Evolutionary conservation across 345 rosid genomes (phyloP).

Genomic region (Corymbia maculata): DNA sequence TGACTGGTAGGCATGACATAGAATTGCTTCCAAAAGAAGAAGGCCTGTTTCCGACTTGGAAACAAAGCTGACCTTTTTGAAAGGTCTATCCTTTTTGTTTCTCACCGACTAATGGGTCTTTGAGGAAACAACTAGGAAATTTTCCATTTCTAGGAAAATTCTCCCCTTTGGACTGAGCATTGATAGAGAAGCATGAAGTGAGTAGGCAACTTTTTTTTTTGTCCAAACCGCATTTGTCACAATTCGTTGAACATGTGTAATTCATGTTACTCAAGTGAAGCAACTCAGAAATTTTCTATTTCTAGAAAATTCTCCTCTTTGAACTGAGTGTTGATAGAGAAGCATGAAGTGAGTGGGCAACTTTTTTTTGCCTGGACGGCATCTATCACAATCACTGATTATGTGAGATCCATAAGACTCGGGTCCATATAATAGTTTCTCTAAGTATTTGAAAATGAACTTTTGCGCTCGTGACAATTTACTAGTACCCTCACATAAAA

Average conservation of each 20-base stretch:
- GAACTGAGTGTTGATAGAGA: too few relatives aligned
- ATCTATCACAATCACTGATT: background rate
- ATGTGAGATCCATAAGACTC: background rate
- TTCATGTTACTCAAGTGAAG: too few relatives aligned
- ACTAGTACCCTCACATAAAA: background rate
- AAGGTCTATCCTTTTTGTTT: background rate
- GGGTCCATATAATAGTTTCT: background rate
- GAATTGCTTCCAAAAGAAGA: background rate
- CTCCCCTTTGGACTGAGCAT: background rate
- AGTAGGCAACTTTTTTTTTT: background rate
- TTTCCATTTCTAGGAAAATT: background rate
- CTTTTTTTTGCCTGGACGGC: background rate
- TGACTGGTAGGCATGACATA: background rate
- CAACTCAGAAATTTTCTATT: too few relatives aligned
- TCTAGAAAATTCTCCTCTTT: too few relatives aligned
- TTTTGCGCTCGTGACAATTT: background rate
- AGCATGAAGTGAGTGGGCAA: background rate
- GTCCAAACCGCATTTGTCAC: background rate
- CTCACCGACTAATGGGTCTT: background rate
- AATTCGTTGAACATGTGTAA: too few relatives aligned
- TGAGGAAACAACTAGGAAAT: background rate
- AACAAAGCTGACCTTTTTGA: background rate
- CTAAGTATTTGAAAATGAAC: background rate
- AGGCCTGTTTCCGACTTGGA: background rate
- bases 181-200: background rate